phyloP scores from a whole-genome alignment of 768 basidiomycete species.

The Auriscalpium vulgare region DNA sequence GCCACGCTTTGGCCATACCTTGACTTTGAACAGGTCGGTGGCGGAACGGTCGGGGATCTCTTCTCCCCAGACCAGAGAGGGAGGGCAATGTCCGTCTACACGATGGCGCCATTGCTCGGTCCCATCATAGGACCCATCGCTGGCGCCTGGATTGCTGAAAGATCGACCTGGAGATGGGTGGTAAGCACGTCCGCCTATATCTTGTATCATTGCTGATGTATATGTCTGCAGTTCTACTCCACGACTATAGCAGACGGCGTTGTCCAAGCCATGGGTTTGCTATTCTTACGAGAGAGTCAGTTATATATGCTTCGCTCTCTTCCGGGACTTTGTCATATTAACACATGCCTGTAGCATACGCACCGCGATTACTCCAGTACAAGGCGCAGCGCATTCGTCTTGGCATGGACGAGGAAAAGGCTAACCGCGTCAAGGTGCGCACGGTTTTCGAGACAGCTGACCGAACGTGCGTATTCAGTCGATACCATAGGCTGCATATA shows the following conservation, averaged over 20 bases:
- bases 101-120: constrained; percentile 57
- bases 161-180: constrained; percentile 68
- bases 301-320: background rate
- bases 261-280: constrained; percentile 47
- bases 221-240: background rate
- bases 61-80: constrained; percentile 59
- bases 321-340: background rate
- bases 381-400: constrained; percentile 43
- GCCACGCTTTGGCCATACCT: background rate
- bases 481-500: background rate
- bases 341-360: constrained; percentile 17
- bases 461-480: constrained; percentile 30
- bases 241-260: constrained; percentile 38
- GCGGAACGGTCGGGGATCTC: constrained; percentile 57
- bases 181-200: constrained; percentile 20
- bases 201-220: background rate
- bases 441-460: constrained; percentile 39
- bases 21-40: constrained; percentile 32
- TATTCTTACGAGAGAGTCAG: constrained; percentile 59
- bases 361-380: constrained; percentile 30
- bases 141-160: constrained; percentile 59
- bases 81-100: constrained; percentile 53
- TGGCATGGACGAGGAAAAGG: constrained; percentile 41
- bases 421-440: constrained; percentile 27
- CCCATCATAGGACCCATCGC: constrained; percentile 60